These are phyloP conservation scores for Fremontodendron californicum DNA, from an alignment of 345 rosid species.

Conservation along the genomic window DNA sequence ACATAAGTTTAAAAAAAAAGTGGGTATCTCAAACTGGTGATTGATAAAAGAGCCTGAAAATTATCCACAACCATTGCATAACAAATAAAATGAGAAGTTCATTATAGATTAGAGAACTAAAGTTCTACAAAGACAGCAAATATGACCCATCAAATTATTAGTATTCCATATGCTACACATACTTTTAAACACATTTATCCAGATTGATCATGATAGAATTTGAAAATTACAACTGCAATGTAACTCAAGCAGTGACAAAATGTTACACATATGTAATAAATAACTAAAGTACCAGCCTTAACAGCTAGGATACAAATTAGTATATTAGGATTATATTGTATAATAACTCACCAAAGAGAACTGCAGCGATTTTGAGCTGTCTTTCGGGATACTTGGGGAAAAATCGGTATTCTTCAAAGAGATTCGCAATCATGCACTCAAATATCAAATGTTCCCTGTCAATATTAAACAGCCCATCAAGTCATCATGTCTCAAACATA, in stretches of 20 bases:
- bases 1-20: background rate
- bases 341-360: slow-evolving; percentile 76
- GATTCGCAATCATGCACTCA: slow-evolving; percentile 95
- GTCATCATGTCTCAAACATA: background rate
- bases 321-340: background rate
- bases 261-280: background rate
- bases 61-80: slow-evolving; percentile 10
- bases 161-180: background rate
- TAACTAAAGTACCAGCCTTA: background rate
- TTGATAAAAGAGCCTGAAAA: slow-evolving; percentile 72
- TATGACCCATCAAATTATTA: background rate
- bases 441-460: slow-evolving; percentile 85
- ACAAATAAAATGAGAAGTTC: background rate
- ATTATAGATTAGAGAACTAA: background rate
- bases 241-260: background rate
- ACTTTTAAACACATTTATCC: background rate
- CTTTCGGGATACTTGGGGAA: slow-evolving; percentile 95
- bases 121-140: background rate
- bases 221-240: background rate
- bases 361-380: slow-evolving; percentile 86
- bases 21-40: slow-evolving; percentile 23
- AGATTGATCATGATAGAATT: background rate
- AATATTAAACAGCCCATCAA: slow-evolving; percentile 1
- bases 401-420: slow-evolving; percentile 88
- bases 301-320: background rate